These are phyloP conservation scores for Xylaria grammica DNA, from an alignment of 495 filamentous ascomycete genomes.

Conservation along the genomic window DNA sequence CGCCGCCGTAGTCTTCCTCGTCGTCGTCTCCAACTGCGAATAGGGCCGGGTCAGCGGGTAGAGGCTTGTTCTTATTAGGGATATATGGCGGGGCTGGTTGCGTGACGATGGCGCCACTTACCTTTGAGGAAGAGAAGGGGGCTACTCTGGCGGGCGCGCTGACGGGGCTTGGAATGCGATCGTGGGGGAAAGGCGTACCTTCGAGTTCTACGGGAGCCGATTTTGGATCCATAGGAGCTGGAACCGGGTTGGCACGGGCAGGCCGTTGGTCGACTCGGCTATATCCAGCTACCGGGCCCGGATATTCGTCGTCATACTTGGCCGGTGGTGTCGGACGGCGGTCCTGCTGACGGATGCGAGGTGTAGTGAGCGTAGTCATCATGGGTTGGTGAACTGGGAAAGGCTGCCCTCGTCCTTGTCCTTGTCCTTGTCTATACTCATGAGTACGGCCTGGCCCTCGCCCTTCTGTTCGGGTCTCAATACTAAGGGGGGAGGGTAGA, in stretches of 20 bases:
- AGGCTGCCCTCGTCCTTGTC: neutral
- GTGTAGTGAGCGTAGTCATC: neutral
- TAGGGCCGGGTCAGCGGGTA: neutral
- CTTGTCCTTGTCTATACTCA: too few species aligned
- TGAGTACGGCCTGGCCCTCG: too few species aligned
- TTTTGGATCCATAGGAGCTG: neutral
- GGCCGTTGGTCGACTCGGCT: too few species aligned
- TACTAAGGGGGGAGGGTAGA: neutral
- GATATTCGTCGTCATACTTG: neutral
- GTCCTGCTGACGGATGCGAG: neutral
- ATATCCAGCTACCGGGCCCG: too few species aligned
- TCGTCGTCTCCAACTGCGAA: neutral
- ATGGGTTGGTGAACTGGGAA: constrained; percentile 1
- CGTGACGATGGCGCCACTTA: neutral
- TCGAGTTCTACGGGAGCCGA: neutral
- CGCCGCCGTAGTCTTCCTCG: neutral
- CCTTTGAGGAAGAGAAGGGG: neutral
- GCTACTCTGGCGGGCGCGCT: neutral
- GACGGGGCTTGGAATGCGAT: neutral
- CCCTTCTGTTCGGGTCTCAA: neutral
- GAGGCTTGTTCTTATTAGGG: neutral
- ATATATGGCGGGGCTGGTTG: neutral
- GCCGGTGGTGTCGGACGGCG: neutral
- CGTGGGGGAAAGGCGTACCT: neutral
- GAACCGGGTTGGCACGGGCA: too few species aligned